Conservation (phyloP, 495 filamentous ascomycete species). For the Clohesyomyces aquaticus region DNA sequence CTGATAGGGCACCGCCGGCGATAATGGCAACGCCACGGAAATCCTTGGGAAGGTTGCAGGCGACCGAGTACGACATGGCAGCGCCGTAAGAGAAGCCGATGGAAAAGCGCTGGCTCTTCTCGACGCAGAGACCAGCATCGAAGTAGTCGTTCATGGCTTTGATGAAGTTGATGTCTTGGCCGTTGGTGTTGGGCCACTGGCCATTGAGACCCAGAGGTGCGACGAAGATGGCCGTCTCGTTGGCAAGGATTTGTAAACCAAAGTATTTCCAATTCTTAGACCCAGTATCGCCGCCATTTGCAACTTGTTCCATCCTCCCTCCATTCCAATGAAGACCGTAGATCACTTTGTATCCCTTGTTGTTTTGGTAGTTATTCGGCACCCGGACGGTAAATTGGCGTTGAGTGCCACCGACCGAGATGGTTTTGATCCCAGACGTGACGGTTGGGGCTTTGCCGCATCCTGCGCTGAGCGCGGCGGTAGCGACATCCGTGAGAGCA, state of each 20-base stretch:
- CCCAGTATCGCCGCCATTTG: conserved; percentile 30
- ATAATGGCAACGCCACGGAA: conserved; percentile 55
- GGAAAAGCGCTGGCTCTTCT: conserved; percentile 51
- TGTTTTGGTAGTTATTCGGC: conserved; percentile 50
- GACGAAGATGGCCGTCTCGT: conserved; percentile 50
- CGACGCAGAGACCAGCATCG: conserved; percentile 52
- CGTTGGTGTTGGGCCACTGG: conserved; percentile 51
- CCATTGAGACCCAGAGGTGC: conserved; percentile 49
- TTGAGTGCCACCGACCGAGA: conserved; percentile 26
- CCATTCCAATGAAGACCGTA: conserved; percentile 50
- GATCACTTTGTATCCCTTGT: conserved; percentile 49
- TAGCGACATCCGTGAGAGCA: background rate
- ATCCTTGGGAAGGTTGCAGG: conserved; percentile 49
- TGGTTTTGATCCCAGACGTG: conserved; percentile 42
- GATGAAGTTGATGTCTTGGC: conserved; percentile 52
- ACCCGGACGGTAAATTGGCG: conserved; percentile 47
- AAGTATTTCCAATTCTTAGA: no score
- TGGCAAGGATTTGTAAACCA: conserved; percentile 46
- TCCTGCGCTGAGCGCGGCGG: conserved; percentile 44
- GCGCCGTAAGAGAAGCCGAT: conserved; percentile 56
- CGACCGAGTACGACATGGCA: conserved; percentile 54
- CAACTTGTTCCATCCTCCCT: conserved; percentile 48
- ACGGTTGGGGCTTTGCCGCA: conserved; percentile 50
- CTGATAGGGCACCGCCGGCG: conserved; percentile 50
- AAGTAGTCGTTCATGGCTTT: conserved; percentile 47